Evolutionary conservation across 352 stramenopile species (phyloP), one percentile per base, ranked within the genome.

Genomic region (Pythium rhizo-oryzae): DNA sequence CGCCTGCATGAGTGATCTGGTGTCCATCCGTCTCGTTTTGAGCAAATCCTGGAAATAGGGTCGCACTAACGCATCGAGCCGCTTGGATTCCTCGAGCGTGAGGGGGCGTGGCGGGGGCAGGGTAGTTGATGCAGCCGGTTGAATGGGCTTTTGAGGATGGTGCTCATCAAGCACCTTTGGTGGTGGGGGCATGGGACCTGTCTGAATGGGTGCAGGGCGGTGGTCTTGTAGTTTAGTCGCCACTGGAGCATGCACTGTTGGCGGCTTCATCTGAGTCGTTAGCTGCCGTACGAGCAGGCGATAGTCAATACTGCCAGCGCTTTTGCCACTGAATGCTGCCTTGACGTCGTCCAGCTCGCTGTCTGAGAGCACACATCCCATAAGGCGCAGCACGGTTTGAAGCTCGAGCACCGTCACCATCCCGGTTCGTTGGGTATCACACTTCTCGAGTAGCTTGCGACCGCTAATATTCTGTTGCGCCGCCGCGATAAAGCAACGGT

Each of bases 381-480:
- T 91, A 39, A 94, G 68, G 1, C 86, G 81, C n/a, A 94, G 67
- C 3, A 94, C 83, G 0, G 84, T 93, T 61, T 91, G 79, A 37
- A 92, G 86, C 62, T 94, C 86, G 18, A 89, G 62, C 30, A 90
- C 43, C 4, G 82, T 87, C 1, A 93, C 80, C 5, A 76, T 65
- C 6, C 86, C 86, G 0, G 75, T 85, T 41, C 71, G 78, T 18
- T 76, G 67, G 8, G 65, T 59, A 62, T 94, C 86, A 59, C 82
- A 93, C 44, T 90, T 90, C 67, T 94, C 82, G 4, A 94, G 70
- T 6, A 94, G 66, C 30, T 82, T 86, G 47, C 79, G 72, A 6
- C 84, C 86, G 23, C 85, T 94, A 50, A 94, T 82, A 59, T 94
- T 93, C 24, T 82, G 72, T 44, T 94, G 84, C 4, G 86, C 86